These are phyloP conservation scores for Teratosphaeriaceae sp. DNA, from an alignment of 2,329 filamentous ascomycete species.

Conservation along the genomic window DNA sequence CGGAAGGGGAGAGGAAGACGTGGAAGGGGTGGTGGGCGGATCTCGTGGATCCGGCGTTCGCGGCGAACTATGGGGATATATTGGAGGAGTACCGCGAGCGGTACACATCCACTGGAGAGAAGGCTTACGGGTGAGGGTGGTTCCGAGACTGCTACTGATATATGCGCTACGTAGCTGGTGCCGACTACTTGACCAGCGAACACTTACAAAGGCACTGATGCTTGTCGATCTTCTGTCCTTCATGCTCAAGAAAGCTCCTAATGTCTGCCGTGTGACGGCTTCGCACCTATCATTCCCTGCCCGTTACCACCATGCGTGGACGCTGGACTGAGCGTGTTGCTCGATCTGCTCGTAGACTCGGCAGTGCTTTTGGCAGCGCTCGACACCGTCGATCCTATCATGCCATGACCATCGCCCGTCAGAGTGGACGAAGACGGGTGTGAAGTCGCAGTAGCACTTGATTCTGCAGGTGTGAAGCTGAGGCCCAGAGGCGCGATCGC, in stretches of 20 bases:
- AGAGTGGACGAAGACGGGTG: not conserved
- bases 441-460: not conserved
- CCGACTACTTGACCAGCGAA: too few relatives aligned
- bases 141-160: too few relatives aligned
- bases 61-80: slow-evolving; percentile 4
- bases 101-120: slow-evolving; percentile 1
- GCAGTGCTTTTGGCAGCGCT: not conserved
- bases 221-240: too few relatives aligned
- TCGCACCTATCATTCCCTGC: not conserved
- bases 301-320: not conserved
- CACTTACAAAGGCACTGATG: too few relatives aligned
- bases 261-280: not conserved
- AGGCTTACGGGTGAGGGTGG: too few relatives aligned
- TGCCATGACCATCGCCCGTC: not conserved
- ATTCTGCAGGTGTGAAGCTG: too few relatives aligned
- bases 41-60: slow-evolving; percentile 3
- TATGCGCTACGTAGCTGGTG: too few relatives aligned
- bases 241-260: too few relatives aligned
- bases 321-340: not conserved
- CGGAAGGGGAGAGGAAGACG: not conserved
- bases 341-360: not conserved
- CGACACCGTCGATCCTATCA: too few relatives aligned
- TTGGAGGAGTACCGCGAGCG: slow-evolving; percentile 6
- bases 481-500: too few relatives aligned
- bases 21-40: slow-evolving; percentile 6